These are phyloP conservation scores for Truncatella angustata DNA, from an alignment of 2,329 filamentous ascomycete species.

Conservation along the genomic window DNA sequence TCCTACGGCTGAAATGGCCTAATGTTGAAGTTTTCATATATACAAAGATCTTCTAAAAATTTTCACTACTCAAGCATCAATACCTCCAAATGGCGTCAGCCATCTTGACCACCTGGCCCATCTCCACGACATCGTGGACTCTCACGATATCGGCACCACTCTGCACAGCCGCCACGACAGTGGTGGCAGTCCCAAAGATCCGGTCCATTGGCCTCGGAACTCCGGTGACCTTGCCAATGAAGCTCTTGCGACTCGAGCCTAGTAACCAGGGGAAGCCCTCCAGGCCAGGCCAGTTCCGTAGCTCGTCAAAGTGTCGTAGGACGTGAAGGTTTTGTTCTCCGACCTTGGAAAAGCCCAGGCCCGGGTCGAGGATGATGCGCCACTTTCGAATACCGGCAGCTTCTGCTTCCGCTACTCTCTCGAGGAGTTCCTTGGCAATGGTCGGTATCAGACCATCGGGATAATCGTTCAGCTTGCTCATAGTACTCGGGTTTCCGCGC, in stretches of 20 bases:
- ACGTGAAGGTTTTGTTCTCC: conserved; percentile 78
- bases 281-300: conserved; percentile 64
- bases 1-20: too few relatives aligned
- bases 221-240: conserved; percentile 80
- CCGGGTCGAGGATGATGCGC: conserved; percentile 93
- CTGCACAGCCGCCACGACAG: conserved; percentile 79
- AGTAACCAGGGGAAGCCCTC: conserved; percentile 81
- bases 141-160: conserved; percentile 89
- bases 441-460: conserved; percentile 64
- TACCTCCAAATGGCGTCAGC: conserved; percentile 86
- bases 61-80: conserved; percentile 17
- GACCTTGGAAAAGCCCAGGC: conserved; percentile 90
- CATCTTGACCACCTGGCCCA: conserved; percentile 82
- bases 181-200: conserved; percentile 82
- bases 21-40: too few relatives aligned
- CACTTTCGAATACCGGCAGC: conserved; percentile 81
- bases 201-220: conserved; percentile 69
- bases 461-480: conserved; percentile 70
- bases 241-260: conserved; percentile 84
- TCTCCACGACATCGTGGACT: conserved; percentile 87
- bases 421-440: conserved; percentile 66
- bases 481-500: conserved; percentile 82
- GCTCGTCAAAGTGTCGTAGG: conserved; percentile 62
- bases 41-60: too few relatives aligned
- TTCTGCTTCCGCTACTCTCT: conserved; percentile 71